Base-by-base conservation (phyloP, 805 yeast genomes). In the Priceomyces carsonii region DNA sequence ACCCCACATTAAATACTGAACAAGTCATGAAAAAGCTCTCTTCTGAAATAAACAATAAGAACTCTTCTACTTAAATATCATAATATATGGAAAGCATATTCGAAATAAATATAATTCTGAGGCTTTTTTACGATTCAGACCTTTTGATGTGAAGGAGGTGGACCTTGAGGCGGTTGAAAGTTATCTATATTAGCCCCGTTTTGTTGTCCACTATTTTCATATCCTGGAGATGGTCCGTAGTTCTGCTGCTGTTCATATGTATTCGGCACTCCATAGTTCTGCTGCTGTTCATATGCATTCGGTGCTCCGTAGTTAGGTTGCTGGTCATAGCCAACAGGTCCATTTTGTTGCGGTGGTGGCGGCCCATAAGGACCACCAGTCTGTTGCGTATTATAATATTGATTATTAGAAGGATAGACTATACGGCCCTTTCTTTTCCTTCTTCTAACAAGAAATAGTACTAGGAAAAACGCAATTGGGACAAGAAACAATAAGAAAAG, bases 11-110 rank as follows among this genome's bases (percentile, higher is more conserved):
- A 18, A 35, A 39, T 5, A 47, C 53, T 2, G 27, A 36, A 6
- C 42, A 55, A n/a, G 57, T 67, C 1, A 36, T 66, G 31, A 39
- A 55, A 9, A 43, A 44, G n/a, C 50, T 63, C n/a, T n/a, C n/a
- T n/a, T n/a, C n/a, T n/a, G n/a, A n/a, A n/a, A n/a, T n/a, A n/a
- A n/a, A n/a, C n/a, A n/a, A n/a, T n/a, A n/a, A n/a, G n/a, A n/a
- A n/a, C n/a, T n/a, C n/a, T n/a, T n/a, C n/a, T n/a, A n/a, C n/a
- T n/a, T n/a, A n/a, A n/a, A n/a, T n/a, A n/a, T n/a, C n/a, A n/a
- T n/a, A n/a, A n/a, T n/a, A 29, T 23, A 29, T 29, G 10, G 6
- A 29, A 29, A 29, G 4, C 20, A 18, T 18, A 29, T 16, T 4
- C n/a, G n/a, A n/a, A n/a, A n/a, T n/a, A n/a, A n/a, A n/a, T n/a